phyloP scores from a whole-genome alignment of 176 grass and related monocot species.

The Oryza meyeriana region DNA sequence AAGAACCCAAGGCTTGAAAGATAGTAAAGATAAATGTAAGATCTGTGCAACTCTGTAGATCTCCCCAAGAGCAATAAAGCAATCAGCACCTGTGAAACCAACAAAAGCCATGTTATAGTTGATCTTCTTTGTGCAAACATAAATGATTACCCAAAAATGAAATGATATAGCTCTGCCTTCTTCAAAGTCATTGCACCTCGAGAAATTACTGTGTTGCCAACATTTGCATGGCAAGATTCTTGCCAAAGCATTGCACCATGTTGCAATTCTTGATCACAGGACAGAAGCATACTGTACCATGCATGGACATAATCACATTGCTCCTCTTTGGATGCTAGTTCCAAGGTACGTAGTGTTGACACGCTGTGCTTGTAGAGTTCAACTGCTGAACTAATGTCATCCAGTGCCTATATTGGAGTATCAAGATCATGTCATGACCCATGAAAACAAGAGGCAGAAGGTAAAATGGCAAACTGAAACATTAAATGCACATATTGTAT shows the following conservation, averaged over 20 bases:
- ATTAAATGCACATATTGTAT: background rate
- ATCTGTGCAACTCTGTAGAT: constrained; percentile 58
- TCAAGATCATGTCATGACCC: background rate
- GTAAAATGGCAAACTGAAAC: background rate
- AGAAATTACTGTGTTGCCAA: constrained; percentile 32
- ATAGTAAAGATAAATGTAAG: constrained; percentile 36
- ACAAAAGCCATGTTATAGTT: constrained; percentile 22
- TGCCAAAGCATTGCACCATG: constrained; percentile 49
- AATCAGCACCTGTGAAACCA: constrained; percentile 40
- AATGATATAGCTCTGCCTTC: background rate
- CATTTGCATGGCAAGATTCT: constrained; percentile 41
- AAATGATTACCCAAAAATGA: background rate
- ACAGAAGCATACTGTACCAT: constrained; percentile 50
- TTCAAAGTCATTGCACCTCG: constrained; percentile 43
- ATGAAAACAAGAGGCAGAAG: background rate
- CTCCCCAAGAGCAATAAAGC: constrained; percentile 53
- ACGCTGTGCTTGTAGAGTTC: constrained; percentile 54
- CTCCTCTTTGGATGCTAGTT: constrained; percentile 57
- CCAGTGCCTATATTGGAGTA: constrained; percentile 37
- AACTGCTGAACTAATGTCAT: constrained; percentile 31
- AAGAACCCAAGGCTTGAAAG: constrained; percentile 72
- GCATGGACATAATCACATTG: constrained; percentile 40
- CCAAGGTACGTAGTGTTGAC: constrained; percentile 34
- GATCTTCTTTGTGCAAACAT: background rate
- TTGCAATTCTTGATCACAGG: constrained; percentile 58